Percentiles rank a stretch among this genome's conserved stretches.
Conservation (phyloP, 2,329 filamentous ascomycete genomes). For the Aspergillus terreus region DNA sequence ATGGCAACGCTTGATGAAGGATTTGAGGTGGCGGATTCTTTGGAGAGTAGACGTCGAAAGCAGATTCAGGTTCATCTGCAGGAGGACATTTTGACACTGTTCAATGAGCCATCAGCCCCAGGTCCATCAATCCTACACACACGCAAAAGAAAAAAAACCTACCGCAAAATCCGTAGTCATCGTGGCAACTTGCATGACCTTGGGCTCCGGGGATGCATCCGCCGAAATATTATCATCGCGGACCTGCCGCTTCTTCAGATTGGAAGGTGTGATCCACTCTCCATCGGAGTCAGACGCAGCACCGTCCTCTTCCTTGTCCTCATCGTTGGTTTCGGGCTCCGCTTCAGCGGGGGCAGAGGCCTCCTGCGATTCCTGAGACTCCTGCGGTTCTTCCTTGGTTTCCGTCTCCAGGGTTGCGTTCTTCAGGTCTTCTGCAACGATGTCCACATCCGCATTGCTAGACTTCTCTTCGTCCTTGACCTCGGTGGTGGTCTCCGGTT, state of each 20-base stretch:
- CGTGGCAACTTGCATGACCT: slow-evolving; percentile 78
- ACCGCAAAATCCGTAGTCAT: slow-evolving; percentile 96
- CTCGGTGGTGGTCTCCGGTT: slow-evolving; percentile 28
- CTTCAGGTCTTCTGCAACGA: slow-evolving; percentile 26
- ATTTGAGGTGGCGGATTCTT: slow-evolving; percentile 79
- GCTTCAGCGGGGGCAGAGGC: slow-evolving; percentile 14
- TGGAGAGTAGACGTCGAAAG: slow-evolving; percentile 70
- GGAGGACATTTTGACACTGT: slow-evolving; percentile 76
- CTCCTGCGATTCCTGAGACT: slow-evolving; percentile 18
- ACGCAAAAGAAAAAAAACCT: slow-evolving; percentile 30
- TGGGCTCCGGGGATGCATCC: slow-evolving; percentile 51
- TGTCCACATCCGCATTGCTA: slow-evolving; percentile 21
- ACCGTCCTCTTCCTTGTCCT: slow-evolving; percentile 25
- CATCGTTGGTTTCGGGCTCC: slow-evolving; percentile 15
- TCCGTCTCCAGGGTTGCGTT: slow-evolving; percentile 25
- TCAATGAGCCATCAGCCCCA: background rate
- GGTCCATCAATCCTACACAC: background rate
- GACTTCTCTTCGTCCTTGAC: slow-evolving; percentile 17
- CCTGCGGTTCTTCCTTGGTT: slow-evolving; percentile 20
- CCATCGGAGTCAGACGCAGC: slow-evolving; percentile 48
- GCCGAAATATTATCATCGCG: slow-evolving; percentile 55
- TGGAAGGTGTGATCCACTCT: slow-evolving; percentile 92
- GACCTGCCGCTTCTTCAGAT: slow-evolving; percentile 79
- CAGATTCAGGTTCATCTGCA: slow-evolving; percentile 91
- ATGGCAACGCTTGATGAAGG: slow-evolving; percentile 88